Conservation (phyloP, 805 yeast species). For the Zygosaccharomyces kombuchaensis region DNA sequence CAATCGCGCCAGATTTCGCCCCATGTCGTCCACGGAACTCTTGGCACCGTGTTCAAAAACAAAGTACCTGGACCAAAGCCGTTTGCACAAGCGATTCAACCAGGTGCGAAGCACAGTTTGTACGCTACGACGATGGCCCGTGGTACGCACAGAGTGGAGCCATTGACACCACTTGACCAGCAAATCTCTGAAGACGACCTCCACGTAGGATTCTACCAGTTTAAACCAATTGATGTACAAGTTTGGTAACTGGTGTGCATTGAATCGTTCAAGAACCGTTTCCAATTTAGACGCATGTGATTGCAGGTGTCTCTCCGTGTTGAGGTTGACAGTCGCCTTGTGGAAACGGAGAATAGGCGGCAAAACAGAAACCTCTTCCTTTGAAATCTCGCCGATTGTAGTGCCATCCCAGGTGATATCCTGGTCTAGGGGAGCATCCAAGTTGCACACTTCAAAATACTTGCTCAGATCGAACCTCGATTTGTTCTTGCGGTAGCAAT, state of each 20-base stretch:
- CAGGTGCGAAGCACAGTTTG: constrained; percentile 9
- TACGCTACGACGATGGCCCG: constrained; percentile 10
- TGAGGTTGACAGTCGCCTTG: constrained; percentile 5
- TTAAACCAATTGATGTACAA: constrained; percentile 16
- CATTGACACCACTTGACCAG: constrained; percentile 20
- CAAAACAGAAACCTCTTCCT: constrained; percentile 11
- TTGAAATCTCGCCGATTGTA: constrained; percentile 2
- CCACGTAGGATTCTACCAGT: constrained; percentile 17
- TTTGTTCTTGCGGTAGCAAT: constrained; percentile 10
- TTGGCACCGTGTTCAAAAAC: constrained; percentile 11
- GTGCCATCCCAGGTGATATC: constrained; percentile 12
- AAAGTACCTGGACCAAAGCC: constrained; percentile 15
- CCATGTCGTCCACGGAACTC: constrained; percentile 10
- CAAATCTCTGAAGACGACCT: constrained; percentile 16
- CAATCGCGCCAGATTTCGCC: constrained; percentile 2
- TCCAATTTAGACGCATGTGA: constrained; percentile 14
- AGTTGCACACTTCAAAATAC: constrained; percentile 5
- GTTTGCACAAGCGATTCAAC: constrained; percentile 5
- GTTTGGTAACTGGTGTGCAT: constrained; percentile 5
- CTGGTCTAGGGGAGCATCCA: constrained; percentile 6
- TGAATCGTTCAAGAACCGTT: constrained; percentile 10
- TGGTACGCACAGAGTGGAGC: constrained; percentile 13
- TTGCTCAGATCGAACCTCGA: constrained; percentile 5
- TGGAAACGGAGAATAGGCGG: constrained; percentile 13
- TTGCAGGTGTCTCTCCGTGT: constrained; percentile 7